These are phyloP conservation scores for Fusarium sp. DNA, from an alignment of 2,329 filamentous ascomycete species.

Conservation along the genomic window DNA sequence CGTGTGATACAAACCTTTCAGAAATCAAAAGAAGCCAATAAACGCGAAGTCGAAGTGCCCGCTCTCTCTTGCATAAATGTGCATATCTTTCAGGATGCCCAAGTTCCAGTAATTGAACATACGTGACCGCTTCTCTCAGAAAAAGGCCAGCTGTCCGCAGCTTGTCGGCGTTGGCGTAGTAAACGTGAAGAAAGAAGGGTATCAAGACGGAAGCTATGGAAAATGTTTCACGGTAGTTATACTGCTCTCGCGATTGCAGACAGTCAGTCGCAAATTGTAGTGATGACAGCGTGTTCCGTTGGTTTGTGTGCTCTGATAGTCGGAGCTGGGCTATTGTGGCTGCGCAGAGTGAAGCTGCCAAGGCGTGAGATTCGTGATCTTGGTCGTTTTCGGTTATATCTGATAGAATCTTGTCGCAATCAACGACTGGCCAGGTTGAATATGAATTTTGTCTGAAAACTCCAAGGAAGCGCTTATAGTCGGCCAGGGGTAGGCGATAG, in stretches of 20 bases:
- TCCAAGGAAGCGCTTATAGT: slow-evolving; percentile 34
- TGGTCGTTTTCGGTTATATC: slow-evolving; percentile 20
- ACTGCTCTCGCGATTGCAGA: slow-evolving; percentile 29
- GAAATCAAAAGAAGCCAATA: slow-evolving; percentile 43
- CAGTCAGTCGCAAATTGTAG: slow-evolving; percentile 31
- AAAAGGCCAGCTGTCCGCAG: slow-evolving; percentile 39
- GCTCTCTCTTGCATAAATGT: slow-evolving; percentile 20
- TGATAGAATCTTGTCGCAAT: slow-evolving; percentile 27
- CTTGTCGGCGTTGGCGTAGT: slow-evolving; percentile 43
- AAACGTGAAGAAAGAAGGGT: slow-evolving; percentile 44
- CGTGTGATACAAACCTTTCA: slow-evolving; percentile 9
- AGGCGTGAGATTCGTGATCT: slow-evolving; percentile 36
- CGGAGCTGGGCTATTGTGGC: slow-evolving; percentile 42
- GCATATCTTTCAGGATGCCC: slow-evolving; percentile 33
- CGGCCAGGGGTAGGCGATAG: slow-evolving; percentile 27
- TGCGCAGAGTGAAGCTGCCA: slow-evolving; percentile 41
- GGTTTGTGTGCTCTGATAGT: slow-evolving; percentile 35
- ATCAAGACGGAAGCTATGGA: slow-evolving; percentile 34
- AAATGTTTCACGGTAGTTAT: slow-evolving; percentile 39
- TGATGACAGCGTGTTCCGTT: slow-evolving; percentile 22
- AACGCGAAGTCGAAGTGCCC: slow-evolving; percentile 31
- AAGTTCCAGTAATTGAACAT: slow-evolving; percentile 36
- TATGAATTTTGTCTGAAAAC: slow-evolving; percentile 33
- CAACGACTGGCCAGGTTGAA: slow-evolving; percentile 40
- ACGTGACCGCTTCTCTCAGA: slow-evolving; percentile 39